Percentiles rank a stretch among this genome's conserved stretches.
Conservation (phyloP, 371 early-diverging fungal genomes). For the Mortierella sp. region DNA sequence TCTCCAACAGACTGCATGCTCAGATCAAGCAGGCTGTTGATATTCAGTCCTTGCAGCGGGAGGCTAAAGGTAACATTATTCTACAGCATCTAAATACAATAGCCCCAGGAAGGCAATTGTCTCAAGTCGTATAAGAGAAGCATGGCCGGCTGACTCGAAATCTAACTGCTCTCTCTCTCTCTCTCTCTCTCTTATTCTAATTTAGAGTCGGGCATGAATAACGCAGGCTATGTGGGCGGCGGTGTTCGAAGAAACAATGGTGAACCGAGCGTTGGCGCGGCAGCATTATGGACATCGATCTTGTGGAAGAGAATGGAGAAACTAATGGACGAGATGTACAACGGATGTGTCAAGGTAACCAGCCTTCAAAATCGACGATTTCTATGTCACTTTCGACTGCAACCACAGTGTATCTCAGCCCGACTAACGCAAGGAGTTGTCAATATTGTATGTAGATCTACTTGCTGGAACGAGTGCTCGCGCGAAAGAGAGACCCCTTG, state of each 20-base stretch:
- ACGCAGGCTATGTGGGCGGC: slow-evolving; percentile 48
- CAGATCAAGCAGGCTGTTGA: slow-evolving; percentile 76
- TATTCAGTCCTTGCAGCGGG: slow-evolving; percentile 73
- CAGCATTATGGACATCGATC: slow-evolving; percentile 63
- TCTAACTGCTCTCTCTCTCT: background rate
- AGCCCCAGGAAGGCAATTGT: too few species aligned
- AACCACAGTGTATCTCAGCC: too few species aligned
- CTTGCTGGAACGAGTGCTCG: slow-evolving; percentile 78
- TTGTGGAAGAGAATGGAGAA: slow-evolving; percentile 82
- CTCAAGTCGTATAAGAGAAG: background rate
- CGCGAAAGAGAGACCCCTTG: slow-evolving; percentile 77
- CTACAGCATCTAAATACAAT: background rate
- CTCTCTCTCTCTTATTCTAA: background rate
- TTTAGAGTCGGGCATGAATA: slow-evolving; percentile 40
- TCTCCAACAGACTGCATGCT: slow-evolving; percentile 65
- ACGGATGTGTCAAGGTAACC: slow-evolving; percentile 74
- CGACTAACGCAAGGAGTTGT: background rate
- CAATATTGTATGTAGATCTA: slow-evolving; percentile 65
- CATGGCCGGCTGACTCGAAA: background rate
- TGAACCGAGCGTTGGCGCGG: slow-evolving; percentile 67
- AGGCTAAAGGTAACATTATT: slow-evolving; percentile 66
- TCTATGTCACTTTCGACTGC: background rate
- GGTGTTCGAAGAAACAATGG: slow-evolving; percentile 69
- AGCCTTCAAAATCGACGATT: background rate
- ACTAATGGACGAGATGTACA: slow-evolving; percentile 81